A percentile compares a stretch with the other conserved stretches of the same genome.
Conservation (phyloP, 768 basidiomycete species). For the Calocera cornea region DNA sequence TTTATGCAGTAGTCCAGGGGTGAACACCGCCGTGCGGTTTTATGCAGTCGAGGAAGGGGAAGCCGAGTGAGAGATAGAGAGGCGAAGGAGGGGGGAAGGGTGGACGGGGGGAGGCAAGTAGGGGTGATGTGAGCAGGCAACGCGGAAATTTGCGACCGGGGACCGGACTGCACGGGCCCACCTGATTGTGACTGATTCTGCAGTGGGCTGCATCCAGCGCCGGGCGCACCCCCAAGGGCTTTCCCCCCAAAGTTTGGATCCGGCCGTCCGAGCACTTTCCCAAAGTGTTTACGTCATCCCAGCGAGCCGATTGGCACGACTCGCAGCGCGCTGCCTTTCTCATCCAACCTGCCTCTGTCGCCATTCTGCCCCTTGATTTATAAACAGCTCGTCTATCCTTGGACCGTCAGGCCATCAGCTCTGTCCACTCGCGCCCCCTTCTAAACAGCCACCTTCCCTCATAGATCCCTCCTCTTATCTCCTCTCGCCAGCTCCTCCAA, state of each 20-base stretch:
- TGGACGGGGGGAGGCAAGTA: neutral
- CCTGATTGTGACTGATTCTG: too few species aligned
- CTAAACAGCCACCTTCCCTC: neutral
- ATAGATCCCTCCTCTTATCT: neutral
- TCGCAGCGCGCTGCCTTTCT: neutral
- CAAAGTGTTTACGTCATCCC: neutral
- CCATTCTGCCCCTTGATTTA: neutral
- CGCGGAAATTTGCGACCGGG: neutral
- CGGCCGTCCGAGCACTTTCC: neutral
- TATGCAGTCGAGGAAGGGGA: neutral
- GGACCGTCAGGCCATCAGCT: neutral
- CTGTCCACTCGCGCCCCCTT: neutral
- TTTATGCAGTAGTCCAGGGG: neutral
- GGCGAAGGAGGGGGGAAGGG: neutral
- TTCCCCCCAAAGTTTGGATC: neutral
- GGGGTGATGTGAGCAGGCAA: neutral
- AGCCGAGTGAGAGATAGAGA: neutral
- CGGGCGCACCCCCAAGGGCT: too few species aligned
- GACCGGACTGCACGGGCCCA: neutral
- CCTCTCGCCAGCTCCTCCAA: neutral
- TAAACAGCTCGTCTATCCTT: slow-evolving; percentile 2
- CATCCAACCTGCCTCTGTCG: neutral
- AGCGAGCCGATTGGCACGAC: neutral
- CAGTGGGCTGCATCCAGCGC: too few species aligned
- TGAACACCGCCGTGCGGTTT: neutral